These are phyloP conservation scores for Albophoma yamanashiensis DNA, from an alignment of 2,329 filamentous ascomycete species.

Conservation along the genomic window DNA sequence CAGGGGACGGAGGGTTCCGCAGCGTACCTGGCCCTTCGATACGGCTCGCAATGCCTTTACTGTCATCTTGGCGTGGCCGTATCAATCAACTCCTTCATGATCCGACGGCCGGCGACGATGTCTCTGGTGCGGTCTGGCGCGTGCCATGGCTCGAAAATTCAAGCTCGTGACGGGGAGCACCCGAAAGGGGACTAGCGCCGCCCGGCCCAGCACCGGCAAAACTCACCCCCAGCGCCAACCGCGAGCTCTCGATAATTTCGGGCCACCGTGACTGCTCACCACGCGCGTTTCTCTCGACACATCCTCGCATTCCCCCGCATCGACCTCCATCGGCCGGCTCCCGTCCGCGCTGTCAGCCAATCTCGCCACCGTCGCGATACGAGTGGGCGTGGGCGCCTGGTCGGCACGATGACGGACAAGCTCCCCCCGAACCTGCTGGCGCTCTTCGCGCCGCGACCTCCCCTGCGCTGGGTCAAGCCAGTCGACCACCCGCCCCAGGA, in stretches of 20 bases:
- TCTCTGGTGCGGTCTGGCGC: conserved; percentile 3
- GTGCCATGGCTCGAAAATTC: conserved; percentile 2
- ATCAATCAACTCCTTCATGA: conserved; percentile 16
- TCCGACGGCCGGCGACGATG: conserved; percentile 11
- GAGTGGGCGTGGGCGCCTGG: conserved; percentile 1
- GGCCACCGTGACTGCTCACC: neutral
- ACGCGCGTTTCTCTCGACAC: neutral
- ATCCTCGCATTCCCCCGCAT: neutral
- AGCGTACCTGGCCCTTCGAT: conserved; percentile 40
- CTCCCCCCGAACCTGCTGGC: conserved; percentile 85
- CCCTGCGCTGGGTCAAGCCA: conserved; percentile 79
- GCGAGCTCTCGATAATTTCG: conserved; percentile 8
- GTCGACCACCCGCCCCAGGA: conserved; percentile 75
- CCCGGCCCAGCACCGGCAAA: conserved; percentile 11
- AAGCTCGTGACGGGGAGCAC: neutral
- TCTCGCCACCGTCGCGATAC: neutral
- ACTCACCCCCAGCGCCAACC: conserved; percentile 1
- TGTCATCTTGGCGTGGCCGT: conserved; percentile 37
- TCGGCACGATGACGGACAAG: conserved; percentile 74
- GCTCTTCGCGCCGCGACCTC: conserved; percentile 89
- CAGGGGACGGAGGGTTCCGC: neutral
- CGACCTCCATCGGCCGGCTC: neutral
- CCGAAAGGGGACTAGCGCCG: conserved; percentile 15
- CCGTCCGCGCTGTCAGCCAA: neutral
- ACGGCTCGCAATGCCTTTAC: conserved; percentile 42